Evolutionary conservation across 441 rosid species (phyloP), one percentile per base, ranked within the genome.

Genomic region (Euphorbia schlechtendalii): DNA sequence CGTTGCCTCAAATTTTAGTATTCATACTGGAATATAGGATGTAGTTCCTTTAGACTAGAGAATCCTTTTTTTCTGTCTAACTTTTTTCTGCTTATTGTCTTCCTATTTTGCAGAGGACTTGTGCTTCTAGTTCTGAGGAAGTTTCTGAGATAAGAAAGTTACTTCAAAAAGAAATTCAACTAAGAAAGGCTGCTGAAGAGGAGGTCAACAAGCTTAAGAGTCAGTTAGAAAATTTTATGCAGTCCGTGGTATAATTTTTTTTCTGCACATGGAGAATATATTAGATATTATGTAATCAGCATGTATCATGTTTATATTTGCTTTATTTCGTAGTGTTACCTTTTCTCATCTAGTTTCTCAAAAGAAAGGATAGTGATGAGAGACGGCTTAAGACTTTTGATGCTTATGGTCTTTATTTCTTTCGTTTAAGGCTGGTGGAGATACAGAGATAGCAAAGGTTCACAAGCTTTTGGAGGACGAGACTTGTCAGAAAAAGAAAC

Each of bases 401-500:
- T 43, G 10, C 55, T 55, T 56, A 65, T 77, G 69, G 63, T 65
- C 59, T 52, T 61, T 28, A 64, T 77, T 76, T 75, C 72, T 70
- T 71, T 62, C 73, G 66, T 73, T 74, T n/a, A n/a, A 92, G 99
- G 85, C 74, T 49, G 86, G 90, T 52, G 91, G 83, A 71, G 92
- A 80, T 77, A 74, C 78, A 38, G 97, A 87, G 81, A 82, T 86
- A 38, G 71, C 78, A 77, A 89, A 81, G 72, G 83, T 91, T 70
- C 96, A 80, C 63, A 85, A 78, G 66, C 75, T 77, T 68, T 79
- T 92, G 71, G 98, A 95, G 73, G 96, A 86, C 43, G 98, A 95
- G 81, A 82, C 86, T 45, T 71, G 70, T 69, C 82, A 85, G 71
- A 95, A 89, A 74, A 88, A 74, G 82, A 88, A 88, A 77, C 81